Conservation (phyloP, 2,329 filamentous ascomycete genomes). For the Microcyclospora tardicrescens region DNA sequence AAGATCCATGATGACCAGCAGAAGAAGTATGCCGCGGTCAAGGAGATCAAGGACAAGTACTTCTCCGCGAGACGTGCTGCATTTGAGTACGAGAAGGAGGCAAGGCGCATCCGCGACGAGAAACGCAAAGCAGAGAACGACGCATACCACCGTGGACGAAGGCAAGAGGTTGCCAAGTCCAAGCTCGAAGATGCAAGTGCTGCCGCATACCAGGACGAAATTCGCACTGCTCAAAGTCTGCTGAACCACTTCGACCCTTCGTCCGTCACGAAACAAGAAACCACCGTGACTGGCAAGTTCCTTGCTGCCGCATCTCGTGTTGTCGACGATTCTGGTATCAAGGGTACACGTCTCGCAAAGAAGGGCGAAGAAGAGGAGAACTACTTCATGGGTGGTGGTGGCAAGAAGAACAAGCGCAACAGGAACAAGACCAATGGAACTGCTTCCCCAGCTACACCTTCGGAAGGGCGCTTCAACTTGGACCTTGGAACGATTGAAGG, state of each 20-base stretch:
- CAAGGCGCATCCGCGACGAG: constrained; percentile 62
- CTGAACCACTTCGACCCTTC: constrained; percentile 85
- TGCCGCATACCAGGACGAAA: constrained; percentile 85
- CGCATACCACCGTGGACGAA: constrained; percentile 55
- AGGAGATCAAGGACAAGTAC: constrained; percentile 81
- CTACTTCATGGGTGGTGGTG: constrained; percentile 60
- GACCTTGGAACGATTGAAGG: constrained; percentile 88
- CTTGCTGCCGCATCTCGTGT: constrained; percentile 68
- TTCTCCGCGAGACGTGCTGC: constrained; percentile 71
- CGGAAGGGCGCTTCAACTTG: constrained; percentile 60
- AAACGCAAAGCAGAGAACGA: constrained; percentile 71
- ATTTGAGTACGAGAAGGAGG: constrained; percentile 71
- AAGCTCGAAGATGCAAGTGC: constrained; percentile 70
- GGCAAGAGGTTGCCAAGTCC: constrained; percentile 62
- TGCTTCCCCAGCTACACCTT: constrained; percentile 32
- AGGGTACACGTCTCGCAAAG: constrained; percentile 77
- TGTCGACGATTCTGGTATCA: constrained; percentile 70
- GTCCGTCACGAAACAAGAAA: constrained; percentile 50
- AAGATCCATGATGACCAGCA: constrained; percentile 77
- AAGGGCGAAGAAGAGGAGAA: constrained; percentile 68
- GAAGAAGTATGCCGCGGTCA: constrained; percentile 69
- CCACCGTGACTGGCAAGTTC: constrained; percentile 51
- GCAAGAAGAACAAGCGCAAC: constrained; percentile 83
- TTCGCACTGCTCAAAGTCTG: constrained; percentile 73
- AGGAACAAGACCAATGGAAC: constrained; percentile 61